Base-by-base conservation (phyloP, 345 rosid species). In the Eucalyptus curtisii region DNA sequence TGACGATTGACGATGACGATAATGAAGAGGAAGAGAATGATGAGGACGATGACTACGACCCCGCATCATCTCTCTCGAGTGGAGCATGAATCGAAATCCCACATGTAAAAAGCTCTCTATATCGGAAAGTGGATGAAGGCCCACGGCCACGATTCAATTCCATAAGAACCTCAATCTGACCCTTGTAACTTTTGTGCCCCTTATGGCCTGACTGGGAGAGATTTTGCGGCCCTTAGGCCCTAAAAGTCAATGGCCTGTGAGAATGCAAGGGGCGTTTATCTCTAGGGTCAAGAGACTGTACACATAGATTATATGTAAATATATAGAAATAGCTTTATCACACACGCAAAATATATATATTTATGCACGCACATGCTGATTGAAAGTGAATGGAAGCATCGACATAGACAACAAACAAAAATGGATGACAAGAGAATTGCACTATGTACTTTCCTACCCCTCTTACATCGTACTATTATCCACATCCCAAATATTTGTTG, bases 41-140 rank as follows among this genome's bases (percentile, higher is more conserved):
- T 31, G 76, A 33, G 19, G 24, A 25, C 7, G 31, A 1, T 0
- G 31, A 25, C n/a, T 12, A 6, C 4, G 24, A 52, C 55, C 55
- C 55, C 24, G 24, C 40, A 5, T 20, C 7, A 10, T 3, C 0
- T 5, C 0, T 5, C 45, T 76, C 4, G 4, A 20, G 82, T 76
- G 82, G 82, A 20, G 82, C 82, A 19, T 76, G 82, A 76, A 10
- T 37, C 45, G 82, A 76, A 76, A 10, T 71, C 47, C 82, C 82
- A 76, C 82, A 20, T 37, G 24, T 37, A 20, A 76, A 76, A 76
- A 10, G 45, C 81, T 76, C 27, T 25, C 68, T 24, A 9, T 4
- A 10, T 71, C 44, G 22, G 45, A 37, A 76, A 76, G 82, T 76
- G 45, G 45, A 19, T 19, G 27, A 71, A 10, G 82, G 22, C 27